These are phyloP conservation scores for Sclerotinia borealis DNA, from an alignment of 2,329 filamentous ascomycete genomes.

Conservation along the genomic window DNA sequence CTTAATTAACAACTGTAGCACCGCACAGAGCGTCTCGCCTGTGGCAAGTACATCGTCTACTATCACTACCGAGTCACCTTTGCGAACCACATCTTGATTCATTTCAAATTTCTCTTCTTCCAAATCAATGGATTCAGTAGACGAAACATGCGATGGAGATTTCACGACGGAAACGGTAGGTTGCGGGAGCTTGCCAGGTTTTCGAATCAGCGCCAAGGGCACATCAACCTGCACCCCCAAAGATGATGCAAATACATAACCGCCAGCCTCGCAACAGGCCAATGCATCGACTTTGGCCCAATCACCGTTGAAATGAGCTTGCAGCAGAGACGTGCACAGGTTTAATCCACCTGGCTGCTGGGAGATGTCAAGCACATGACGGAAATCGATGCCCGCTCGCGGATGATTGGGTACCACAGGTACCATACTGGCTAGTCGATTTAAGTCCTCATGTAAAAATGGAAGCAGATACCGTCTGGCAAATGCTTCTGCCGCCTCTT, in stretches of 20 bases:
- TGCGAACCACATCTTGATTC: constrained; percentile 36
- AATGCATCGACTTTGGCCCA: constrained; percentile 44
- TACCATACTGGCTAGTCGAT: constrained; percentile 46
- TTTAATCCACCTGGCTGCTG: constrained; percentile 28
- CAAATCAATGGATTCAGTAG: constrained; percentile 27
- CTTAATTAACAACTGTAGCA: constrained; percentile 20
- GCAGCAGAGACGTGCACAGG: constrained; percentile 46
- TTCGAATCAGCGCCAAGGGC: constrained; percentile 46
- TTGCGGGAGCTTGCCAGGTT: constrained; percentile 53
- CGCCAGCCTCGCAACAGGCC: constrained; percentile 50
- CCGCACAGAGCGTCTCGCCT: constrained; percentile 24
- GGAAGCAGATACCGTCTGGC: constrained; percentile 36
- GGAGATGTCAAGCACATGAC: constrained; percentile 40
- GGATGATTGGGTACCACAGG: constrained; percentile 45
- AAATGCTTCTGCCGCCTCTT: constrained; percentile 37
- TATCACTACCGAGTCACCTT: constrained; percentile 18
- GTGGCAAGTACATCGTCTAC: constrained; percentile 26
- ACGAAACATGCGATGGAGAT: constrained; percentile 48
- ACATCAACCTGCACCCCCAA: constrained; percentile 39
- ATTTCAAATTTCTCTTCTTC: constrained; percentile 44
- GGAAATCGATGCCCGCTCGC: constrained; percentile 45
- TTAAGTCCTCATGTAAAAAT: constrained; percentile 42
- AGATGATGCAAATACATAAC: constrained; percentile 48
- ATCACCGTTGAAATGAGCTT: constrained; percentile 39
- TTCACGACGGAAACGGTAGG: constrained; percentile 46